These are phyloP conservation scores for Boletales sp. DNA, from an alignment of 768 basidiomycete genomes.

Conservation along the genomic window DNA sequence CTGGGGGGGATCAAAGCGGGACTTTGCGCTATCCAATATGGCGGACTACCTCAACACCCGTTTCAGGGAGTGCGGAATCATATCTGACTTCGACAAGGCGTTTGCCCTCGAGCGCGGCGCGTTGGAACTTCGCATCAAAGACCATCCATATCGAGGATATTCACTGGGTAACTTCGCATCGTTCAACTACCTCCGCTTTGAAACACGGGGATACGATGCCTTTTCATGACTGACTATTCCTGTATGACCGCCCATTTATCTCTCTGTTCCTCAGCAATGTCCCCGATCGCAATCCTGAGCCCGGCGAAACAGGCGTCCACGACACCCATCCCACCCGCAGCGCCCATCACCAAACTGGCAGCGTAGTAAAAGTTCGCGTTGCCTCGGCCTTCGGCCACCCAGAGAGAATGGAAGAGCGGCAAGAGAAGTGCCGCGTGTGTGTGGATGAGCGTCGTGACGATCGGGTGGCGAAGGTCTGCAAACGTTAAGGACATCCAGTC, in stretches of 20 bases:
- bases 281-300: conserved; percentile 68
- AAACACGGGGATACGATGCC: no score
- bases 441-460: conserved; percentile 79
- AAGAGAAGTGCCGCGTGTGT: conserved; percentile 81
- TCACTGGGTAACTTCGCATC: neutral
- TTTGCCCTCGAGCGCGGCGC: neutral
- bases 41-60: neutral
- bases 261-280: conserved; percentile 44
- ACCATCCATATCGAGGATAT: neutral
- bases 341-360: conserved; percentile 87
- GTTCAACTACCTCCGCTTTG: neutral
- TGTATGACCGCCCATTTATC: no score
- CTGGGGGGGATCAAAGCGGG: neutral
- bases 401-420: conserved; percentile 88
- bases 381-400: conserved; percentile 88
- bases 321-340: conserved; percentile 80
- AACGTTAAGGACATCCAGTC: neutral
- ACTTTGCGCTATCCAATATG: neutral
- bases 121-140: neutral
- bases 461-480: conserved; percentile 78
- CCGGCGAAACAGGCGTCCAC: conserved; percentile 83
- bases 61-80: neutral
- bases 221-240: no score
- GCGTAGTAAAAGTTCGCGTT: conserved; percentile 99
- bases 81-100: neutral